Evolutionary conservation across 805 yeast species (phyloP).

Genomic region (Debaryomyces maramus): DNA sequence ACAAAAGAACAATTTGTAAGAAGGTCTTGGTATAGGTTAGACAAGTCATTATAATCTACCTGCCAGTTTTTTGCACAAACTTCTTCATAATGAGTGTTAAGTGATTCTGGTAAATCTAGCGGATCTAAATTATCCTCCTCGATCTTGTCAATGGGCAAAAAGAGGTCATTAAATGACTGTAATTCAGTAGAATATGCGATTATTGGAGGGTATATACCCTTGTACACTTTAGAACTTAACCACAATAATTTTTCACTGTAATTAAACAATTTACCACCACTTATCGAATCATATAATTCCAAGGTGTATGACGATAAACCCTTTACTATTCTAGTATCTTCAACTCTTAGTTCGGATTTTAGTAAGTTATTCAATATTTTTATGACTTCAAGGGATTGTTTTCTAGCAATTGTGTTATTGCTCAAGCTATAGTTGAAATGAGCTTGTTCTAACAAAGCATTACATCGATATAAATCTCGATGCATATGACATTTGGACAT

Average conservation of each 20-base stretch:
- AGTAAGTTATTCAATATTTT: conserved; percentile 22
- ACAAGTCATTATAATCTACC: conserved; percentile 23
- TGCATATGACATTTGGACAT: too few species aligned
- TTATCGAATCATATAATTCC: conserved; percentile 19
- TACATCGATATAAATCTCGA: conserved; percentile 2
- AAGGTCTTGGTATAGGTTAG: conserved; percentile 46
- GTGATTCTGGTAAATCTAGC: neutral
- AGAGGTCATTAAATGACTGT: conserved; percentile 8
- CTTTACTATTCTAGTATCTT: conserved; percentile 4
- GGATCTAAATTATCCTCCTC: neutral
- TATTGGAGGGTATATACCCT: conserved; percentile 20
- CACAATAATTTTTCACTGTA: conserved; percentile 22
- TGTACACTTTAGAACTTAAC: conserved; percentile 24
- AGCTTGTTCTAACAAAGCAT: conserved; percentile 15
- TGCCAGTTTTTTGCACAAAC: conserved; percentile 39
- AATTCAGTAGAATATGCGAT: conserved; percentile 13
- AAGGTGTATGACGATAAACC: conserved; percentile 21
- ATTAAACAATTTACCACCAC: neutral
- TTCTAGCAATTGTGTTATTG: conserved; percentile 16
- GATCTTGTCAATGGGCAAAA: neutral
- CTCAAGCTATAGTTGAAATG: conserved; percentile 16
- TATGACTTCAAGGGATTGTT: conserved; percentile 21
- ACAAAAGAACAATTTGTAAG: conserved; percentile 77
- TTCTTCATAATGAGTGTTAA: conserved; percentile 3
- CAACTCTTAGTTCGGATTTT: conserved; percentile 5